Evolutionary conservation across 345 rosid genomes (phyloP).

Genomic region (Brassica incana): DNA sequence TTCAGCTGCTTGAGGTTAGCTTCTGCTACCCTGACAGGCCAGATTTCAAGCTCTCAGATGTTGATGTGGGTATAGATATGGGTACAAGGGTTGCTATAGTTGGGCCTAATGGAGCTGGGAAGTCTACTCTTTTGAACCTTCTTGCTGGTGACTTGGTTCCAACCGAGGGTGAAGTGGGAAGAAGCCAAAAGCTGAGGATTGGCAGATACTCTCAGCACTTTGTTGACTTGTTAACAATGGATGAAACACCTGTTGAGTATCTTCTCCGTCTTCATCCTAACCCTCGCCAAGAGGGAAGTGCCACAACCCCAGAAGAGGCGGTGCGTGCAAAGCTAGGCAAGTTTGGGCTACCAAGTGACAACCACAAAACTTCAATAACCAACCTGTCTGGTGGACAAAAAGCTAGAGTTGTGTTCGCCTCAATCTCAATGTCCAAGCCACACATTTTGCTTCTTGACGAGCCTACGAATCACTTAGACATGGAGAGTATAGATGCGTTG

Average conservation of each 20-base stretch:
- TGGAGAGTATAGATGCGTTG: slow-evolving; percentile 95
- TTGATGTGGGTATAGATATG: slow-evolving; percentile 98
- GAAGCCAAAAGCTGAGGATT: slow-evolving; percentile 86
- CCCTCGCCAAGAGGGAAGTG: slow-evolving; percentile 87
- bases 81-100: slow-evolving; percentile 93
- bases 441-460: slow-evolving; percentile 88
- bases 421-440: slow-evolving; percentile 90
- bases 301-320: slow-evolving; percentile 76
- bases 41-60: slow-evolving; percentile 76
- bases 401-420: slow-evolving; percentile 87
- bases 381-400: slow-evolving; percentile 96
- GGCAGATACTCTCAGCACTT: slow-evolving; percentile 98
- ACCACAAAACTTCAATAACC: slow-evolving; percentile 78
- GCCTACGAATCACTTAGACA: slow-evolving; percentile 93
- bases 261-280: slow-evolving; percentile 95
- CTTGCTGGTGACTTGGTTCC: slow-evolving; percentile 90
- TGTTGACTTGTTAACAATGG: slow-evolving; percentile 86
- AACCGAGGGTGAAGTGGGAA: slow-evolving; percentile 73
- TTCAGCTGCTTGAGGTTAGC: slow-evolving; percentile 86
- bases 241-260: slow-evolving; percentile 86
- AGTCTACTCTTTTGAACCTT: slow-evolving; percentile 86
- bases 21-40: slow-evolving; percentile 80
- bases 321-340: slow-evolving; percentile 95
- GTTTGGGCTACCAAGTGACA: slow-evolving; percentile 86
- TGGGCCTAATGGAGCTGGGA: slow-evolving; percentile 98